phyloP scores from a whole-genome alignment of 2,329 filamentous ascomycete species.

The Taxawa tesnikishii region DNA sequence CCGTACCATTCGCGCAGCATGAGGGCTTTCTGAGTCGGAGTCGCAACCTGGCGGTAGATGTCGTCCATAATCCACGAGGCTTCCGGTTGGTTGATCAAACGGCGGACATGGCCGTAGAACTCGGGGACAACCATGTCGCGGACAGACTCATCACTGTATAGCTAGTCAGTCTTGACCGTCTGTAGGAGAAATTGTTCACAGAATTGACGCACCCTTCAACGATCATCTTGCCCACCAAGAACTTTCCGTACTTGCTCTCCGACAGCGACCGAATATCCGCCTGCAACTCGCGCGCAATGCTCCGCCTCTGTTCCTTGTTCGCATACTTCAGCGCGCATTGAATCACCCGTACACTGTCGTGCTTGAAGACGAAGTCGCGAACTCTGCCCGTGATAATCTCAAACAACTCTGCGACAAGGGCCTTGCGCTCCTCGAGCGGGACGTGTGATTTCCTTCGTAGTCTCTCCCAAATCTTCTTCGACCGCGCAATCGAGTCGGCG shows the following conservation, averaged over 20 bases:
- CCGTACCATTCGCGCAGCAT: conserved; percentile 95
- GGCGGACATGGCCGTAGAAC: conserved; percentile 87
- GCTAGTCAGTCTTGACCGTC: conserved; percentile 1
- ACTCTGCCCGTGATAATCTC: conserved; percentile 81
- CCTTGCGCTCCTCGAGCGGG: conserved; percentile 73
- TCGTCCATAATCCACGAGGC: conserved; percentile 97
- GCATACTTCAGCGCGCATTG: conserved; percentile 97
- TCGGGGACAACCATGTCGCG: conserved; percentile 82
- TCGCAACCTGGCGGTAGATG: conserved; percentile 81
- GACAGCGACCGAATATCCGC: conserved; percentile 75
- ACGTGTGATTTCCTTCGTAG: conserved; percentile 89
- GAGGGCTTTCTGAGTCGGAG: conserved; percentile 70
- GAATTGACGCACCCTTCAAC: conserved; percentile 51
- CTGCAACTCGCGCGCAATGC: conserved; percentile 76
- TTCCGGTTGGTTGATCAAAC: conserved; percentile 90
- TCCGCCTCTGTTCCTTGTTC: conserved; percentile 67
- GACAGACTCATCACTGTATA: conserved; percentile 59
- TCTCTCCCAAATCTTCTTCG: conserved; percentile 96
- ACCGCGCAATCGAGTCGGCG: conserved; percentile 73
- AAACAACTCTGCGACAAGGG: conserved; percentile 81
- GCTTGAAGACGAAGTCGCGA: conserved; percentile 95
- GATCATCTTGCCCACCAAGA: conserved; percentile 87
- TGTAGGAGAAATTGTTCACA: not conserved
- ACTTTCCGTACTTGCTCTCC: conserved; percentile 95
- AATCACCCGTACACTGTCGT: conserved; percentile 91